These are phyloP conservation scores for Nemania diffusa DNA, from an alignment of 2,329 filamentous ascomycete species.

Conservation along the genomic window DNA sequence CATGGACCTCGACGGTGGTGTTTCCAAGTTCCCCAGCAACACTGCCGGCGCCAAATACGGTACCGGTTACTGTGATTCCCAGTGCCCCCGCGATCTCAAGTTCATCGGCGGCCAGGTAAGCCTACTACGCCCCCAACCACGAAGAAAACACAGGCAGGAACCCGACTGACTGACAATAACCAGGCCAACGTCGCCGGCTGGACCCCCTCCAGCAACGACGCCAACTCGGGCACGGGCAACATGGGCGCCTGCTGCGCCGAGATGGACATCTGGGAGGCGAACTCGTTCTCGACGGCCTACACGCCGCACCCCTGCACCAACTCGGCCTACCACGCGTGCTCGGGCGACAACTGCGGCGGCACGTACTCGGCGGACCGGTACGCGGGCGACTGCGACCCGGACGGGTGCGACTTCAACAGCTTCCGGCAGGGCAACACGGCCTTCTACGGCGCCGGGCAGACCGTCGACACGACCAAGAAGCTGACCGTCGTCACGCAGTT, in stretches of 20 bases:
- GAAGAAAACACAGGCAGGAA: not conserved
- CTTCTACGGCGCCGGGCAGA: slow-evolving; percentile 68
- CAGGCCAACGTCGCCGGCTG: slow-evolving; percentile 59
- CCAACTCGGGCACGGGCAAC: slow-evolving; percentile 59
- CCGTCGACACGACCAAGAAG: slow-evolving; percentile 63
- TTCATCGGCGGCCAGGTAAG: slow-evolving; percentile 58
- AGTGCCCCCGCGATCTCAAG: slow-evolving; percentile 61
- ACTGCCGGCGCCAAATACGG: slow-evolving; percentile 64
- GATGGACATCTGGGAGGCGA: slow-evolving; percentile 72
- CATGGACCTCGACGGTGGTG: slow-evolving; percentile 66
- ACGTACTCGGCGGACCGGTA: slow-evolving; percentile 62
- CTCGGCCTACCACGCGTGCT: slow-evolving; percentile 59
- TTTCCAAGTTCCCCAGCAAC: slow-evolving; percentile 57
- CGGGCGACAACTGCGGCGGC: slow-evolving; percentile 58
- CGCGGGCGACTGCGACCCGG: slow-evolving; percentile 68
- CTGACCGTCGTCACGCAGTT: slow-evolving; percentile 72
- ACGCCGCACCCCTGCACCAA: slow-evolving; percentile 69
- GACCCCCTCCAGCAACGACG: slow-evolving; percentile 59
- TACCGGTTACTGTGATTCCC: slow-evolving; percentile 65
- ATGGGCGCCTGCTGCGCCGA: slow-evolving; percentile 66
- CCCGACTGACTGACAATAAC: slow-evolving; percentile 8
- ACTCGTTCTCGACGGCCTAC: slow-evolving; percentile 66
- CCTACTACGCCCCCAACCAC: slow-evolving; percentile 3
- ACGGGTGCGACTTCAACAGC: slow-evolving; percentile 73
- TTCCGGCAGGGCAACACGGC: slow-evolving; percentile 68